phyloP scores from a whole-genome alignment of 176 grass and related monocot species.

The Eragrostis nindensis region DNA sequence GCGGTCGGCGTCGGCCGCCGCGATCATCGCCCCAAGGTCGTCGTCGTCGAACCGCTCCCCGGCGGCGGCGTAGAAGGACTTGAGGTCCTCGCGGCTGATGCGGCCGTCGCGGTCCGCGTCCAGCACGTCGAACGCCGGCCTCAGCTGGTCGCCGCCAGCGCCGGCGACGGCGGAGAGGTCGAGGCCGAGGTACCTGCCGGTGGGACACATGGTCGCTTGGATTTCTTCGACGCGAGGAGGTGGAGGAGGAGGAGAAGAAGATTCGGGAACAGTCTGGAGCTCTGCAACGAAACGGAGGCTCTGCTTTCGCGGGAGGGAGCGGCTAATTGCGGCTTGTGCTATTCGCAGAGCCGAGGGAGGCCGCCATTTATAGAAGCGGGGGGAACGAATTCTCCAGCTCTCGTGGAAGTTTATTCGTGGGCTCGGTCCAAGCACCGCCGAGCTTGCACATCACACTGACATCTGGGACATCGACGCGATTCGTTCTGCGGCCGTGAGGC shows the following conservation, averaged over 20 bases:
- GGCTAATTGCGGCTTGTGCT: conserved; percentile 33
- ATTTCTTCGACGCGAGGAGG: not conserved
- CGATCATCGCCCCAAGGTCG: conserved; percentile 87
- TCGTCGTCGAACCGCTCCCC: conserved; percentile 58
- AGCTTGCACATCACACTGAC: not conserved
- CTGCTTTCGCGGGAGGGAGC: conserved; percentile 23
- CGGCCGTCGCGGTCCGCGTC: conserved; percentile 91
- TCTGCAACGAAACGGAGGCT: not conserved
- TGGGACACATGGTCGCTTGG: conserved; percentile 66
- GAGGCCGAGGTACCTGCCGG: conserved; percentile 48
- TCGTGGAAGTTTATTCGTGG: not conserved
- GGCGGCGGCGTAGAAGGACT: conserved; percentile 66
- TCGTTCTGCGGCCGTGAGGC: not conserved
- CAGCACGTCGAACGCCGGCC: conserved; percentile 86
- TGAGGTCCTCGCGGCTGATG: conserved; percentile 96
- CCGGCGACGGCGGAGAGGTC: conserved; percentile 33
- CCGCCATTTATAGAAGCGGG: conserved; percentile 54
- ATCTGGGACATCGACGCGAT: not conserved
- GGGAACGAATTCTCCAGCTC: not conserved
- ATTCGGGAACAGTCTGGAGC: conserved; percentile 16
- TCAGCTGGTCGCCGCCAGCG: conserved; percentile 44
- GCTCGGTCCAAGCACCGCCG: not conserved
- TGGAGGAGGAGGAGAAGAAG: not conserved
- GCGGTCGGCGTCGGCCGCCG: conserved; percentile 75
- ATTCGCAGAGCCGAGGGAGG: not conserved